Conservation (phyloP, 1,139 yeast species). For the Lodderomyces pseudojiufengensis region DNA sequence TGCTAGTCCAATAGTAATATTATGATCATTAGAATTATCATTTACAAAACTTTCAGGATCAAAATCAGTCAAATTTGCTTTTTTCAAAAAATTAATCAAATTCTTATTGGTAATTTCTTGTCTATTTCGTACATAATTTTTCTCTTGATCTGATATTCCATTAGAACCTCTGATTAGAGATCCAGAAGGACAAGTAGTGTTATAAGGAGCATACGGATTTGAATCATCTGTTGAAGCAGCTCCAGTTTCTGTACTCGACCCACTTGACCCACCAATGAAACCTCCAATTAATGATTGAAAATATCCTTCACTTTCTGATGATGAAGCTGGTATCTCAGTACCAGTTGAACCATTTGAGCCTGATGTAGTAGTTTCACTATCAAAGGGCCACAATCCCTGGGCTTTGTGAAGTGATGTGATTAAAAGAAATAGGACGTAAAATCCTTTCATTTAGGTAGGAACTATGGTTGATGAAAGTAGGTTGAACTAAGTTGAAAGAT, state of each 20-base stretch:
- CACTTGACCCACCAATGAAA: constrained; percentile 2
- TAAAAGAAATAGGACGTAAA: neutral
- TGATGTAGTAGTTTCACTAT: constrained; percentile 4
- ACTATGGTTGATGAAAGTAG: no score
- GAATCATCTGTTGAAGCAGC: constrained; percentile 9
- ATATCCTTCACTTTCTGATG: constrained; percentile 4
- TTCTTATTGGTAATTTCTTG: constrained; percentile 30
- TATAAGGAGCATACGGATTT: constrained; percentile 27
- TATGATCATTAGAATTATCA: constrained; percentile 22
- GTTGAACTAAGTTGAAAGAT: neutral
- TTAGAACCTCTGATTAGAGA: constrained; percentile 27
- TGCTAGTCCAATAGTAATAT: constrained; percentile 40
- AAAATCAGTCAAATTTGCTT: constrained; percentile 33
- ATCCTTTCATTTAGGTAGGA: constrained; percentile 1
- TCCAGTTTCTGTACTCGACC: neutral
- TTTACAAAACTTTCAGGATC: constrained; percentile 30
- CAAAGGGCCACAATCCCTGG: constrained; percentile 12
- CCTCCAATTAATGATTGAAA: constrained; percentile 1
- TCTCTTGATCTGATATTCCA: constrained; percentile 24
- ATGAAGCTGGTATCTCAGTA: constrained; percentile 3
- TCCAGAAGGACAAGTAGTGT: constrained; percentile 24
- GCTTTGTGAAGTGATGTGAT: neutral
- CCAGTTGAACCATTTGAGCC: constrained; percentile 1
- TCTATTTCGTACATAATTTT: constrained; percentile 25
- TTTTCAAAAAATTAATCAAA: constrained; percentile 28